A percentile compares a stretch with the other conserved stretches of the same genome.
Evolutionary conservation across 1,284 basidiomycete species (phyloP).

Genomic region (Paramarasmius palmivorus): DNA sequence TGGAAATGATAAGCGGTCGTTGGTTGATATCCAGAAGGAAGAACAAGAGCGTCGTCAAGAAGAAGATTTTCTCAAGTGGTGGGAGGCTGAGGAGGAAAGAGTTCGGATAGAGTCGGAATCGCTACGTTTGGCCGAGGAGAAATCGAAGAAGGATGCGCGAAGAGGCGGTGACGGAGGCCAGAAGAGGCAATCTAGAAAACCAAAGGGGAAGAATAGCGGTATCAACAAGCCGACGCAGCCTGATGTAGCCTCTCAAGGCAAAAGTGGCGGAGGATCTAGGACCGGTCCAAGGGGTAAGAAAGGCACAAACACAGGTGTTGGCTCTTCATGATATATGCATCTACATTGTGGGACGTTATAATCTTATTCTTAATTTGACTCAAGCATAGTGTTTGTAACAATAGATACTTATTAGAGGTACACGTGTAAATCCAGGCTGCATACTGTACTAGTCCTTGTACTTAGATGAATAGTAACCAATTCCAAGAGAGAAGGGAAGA

Average conservation of each 20-base stretch:
- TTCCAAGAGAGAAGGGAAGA: no score
- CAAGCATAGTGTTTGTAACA: no score
- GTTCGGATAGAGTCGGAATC: constrained; percentile 46
- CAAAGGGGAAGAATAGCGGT: not conserved
- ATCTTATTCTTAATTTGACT: no score
- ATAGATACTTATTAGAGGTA: no score
- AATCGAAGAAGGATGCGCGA: not conserved
- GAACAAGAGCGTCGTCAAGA: constrained; percentile 68
- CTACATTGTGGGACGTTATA: no score
- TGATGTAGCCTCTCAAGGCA: not conserved
- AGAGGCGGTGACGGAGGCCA: not conserved
- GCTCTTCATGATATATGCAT: no score
- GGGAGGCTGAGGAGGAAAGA: constrained; percentile 79
- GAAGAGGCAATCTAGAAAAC: constrained; percentile 2
- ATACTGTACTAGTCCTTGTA: no score
- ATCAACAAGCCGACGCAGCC: not conserved
- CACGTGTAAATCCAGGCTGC: no score
- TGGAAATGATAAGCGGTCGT: constrained; percentile 56
- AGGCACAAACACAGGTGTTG: no score
- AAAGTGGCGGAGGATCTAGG: not conserved
- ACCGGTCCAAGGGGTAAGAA: not conserved
- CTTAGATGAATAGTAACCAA: no score
- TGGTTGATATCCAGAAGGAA: constrained; percentile 86
- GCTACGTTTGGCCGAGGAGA: constrained; percentile 11
- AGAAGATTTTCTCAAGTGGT: constrained; percentile 83